Conservation (phyloP, 176 grass and related monocot genomes). For the Chrysopogon serrulatus region DNA sequence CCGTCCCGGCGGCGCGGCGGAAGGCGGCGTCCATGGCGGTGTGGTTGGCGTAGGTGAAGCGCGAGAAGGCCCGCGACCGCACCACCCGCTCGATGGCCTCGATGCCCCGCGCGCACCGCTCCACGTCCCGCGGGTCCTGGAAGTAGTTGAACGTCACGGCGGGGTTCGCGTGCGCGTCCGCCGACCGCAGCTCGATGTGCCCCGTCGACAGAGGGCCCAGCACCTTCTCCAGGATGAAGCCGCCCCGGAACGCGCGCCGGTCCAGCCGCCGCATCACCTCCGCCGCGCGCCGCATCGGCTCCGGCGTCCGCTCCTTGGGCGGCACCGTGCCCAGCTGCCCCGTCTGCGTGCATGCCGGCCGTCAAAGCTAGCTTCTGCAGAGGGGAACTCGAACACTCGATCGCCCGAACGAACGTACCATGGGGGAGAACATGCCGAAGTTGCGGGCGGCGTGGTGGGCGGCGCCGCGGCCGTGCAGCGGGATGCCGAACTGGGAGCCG, state of each 20-base stretch:
- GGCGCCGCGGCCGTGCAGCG: background rate
- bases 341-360: background rate
- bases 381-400: background rate
- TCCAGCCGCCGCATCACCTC: slow-evolving; percentile 20
- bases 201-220: slow-evolving; percentile 55
- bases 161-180: slow-evolving; percentile 51
- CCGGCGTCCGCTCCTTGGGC: slow-evolving; percentile 31
- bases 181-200: slow-evolving; percentile 36
- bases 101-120: slow-evolving; percentile 55
- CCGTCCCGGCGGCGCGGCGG: background rate
- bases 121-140: slow-evolving; percentile 43
- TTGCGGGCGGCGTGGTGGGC: background rate
- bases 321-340: slow-evolving; percentile 48
- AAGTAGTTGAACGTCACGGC: slow-evolving; percentile 81
- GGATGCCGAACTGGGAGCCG: slow-evolving; percentile 65
- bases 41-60: slow-evolving; percentile 39
- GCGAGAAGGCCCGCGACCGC: slow-evolving; percentile 38
- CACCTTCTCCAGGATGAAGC: slow-evolving; percentile 77
- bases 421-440: slow-evolving; percentile 70
- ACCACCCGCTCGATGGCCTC: slow-evolving; percentile 54
- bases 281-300: slow-evolving; percentile 26
- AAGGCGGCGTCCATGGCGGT: slow-evolving; percentile 28
- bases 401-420: slow-evolving; percentile 22
- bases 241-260: slow-evolving; percentile 42
- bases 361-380: background rate